Percentiles rank a stretch among this genome's conserved stretches.
These are phyloP conservation scores for Penicillium bialowiezense DNA, from an alignment of 495 filamentous ascomycete genomes.

Conservation along the genomic window DNA sequence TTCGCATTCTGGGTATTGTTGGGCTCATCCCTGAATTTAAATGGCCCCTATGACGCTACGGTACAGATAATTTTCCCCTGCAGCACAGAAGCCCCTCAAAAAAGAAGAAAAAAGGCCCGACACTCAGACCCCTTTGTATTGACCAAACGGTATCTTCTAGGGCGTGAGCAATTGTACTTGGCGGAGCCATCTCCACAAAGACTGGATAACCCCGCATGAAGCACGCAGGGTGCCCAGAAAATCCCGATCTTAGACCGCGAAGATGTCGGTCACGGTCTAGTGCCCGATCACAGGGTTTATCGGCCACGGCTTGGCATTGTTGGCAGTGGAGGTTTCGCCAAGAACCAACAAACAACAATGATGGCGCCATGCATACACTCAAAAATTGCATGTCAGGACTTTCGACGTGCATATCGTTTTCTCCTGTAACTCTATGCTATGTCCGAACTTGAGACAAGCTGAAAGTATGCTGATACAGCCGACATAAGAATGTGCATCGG, in stretches of 20 bases:
- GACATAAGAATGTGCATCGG: not conserved
- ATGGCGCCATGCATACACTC: conserved; percentile 2
- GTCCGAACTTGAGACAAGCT: not conserved
- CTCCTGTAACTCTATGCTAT: not conserved
- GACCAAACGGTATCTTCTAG: conserved; percentile 4
- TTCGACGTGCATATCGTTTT: not conserved
- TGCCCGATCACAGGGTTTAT: not conserved
- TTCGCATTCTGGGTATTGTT: conserved; percentile 1
- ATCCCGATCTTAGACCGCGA: conserved; percentile 10
- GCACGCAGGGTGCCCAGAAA: conserved; percentile 4
- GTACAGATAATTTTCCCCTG: not conserved
- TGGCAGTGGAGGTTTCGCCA: conserved; percentile 11
- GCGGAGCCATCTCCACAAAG: conserved; percentile 15
- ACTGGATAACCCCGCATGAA: conserved; percentile 17
- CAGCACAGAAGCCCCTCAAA: not conserved
- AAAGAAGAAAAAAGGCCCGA: conserved; percentile 1
- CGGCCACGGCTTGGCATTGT: conserved; percentile 14
- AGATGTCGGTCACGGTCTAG: not conserved
- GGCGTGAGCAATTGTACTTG: conserved; percentile 8
- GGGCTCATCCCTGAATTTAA: conserved; percentile 13
- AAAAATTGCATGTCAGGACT: not conserved
- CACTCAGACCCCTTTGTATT: conserved; percentile 8
- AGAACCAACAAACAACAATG: conserved; percentile 2
- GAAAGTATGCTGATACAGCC: not conserved
- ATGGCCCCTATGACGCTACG: not conserved